A percentile compares a stretch with the other conserved stretches of the same genome.
Evolutionary conservation across 129 eudicot species (phyloP).

Genomic region (Pulicaria dysenterica): DNA sequence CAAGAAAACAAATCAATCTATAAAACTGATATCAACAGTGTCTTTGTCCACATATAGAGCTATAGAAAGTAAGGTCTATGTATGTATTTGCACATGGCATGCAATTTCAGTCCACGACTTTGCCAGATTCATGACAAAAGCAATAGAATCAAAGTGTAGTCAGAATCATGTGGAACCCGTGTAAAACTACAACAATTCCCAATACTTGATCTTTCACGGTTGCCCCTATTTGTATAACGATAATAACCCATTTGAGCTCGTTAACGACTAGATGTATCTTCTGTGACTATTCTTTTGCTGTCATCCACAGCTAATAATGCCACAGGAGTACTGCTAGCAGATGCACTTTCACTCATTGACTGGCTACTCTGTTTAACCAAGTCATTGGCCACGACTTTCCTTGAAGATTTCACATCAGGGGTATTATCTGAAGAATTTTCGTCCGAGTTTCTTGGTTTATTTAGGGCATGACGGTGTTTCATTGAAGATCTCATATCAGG

Average conservation of each 20-base stretch:
- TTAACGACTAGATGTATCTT: slow-evolving; percentile 29
- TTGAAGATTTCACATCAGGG: slow-evolving; percentile 26
- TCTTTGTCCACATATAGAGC: neutral
- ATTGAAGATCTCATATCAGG: slow-evolving; percentile 19
- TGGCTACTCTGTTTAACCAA: slow-evolving; percentile 25
- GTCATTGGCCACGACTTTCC: slow-evolving; percentile 22
- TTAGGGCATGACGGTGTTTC: neutral
- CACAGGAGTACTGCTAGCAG: slow-evolving; percentile 33
- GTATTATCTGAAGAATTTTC: slow-evolving; percentile 10
- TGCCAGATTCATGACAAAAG: neutral
- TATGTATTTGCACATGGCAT: slow-evolving; percentile 7
- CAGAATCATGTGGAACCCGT: slow-evolving; percentile 7
- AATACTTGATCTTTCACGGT: slow-evolving; percentile 14
- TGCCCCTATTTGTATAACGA: slow-evolving; percentile 6
- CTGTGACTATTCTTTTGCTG: slow-evolving; percentile 17
- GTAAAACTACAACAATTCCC: too few relatives aligned
- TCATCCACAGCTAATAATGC: slow-evolving; percentile 35
- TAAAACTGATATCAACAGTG: neutral
- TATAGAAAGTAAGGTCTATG: neutral
- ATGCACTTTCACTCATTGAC: slow-evolving; percentile 25
- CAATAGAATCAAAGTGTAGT: neutral
- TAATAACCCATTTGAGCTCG: neutral
- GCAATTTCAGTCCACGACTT: neutral
- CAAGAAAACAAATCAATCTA: neutral
- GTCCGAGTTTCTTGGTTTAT: neutral